Evolutionary conservation across 108 stramenopile genomes (phyloP).

Genomic region (Stephanodiscus triporus): DNA sequence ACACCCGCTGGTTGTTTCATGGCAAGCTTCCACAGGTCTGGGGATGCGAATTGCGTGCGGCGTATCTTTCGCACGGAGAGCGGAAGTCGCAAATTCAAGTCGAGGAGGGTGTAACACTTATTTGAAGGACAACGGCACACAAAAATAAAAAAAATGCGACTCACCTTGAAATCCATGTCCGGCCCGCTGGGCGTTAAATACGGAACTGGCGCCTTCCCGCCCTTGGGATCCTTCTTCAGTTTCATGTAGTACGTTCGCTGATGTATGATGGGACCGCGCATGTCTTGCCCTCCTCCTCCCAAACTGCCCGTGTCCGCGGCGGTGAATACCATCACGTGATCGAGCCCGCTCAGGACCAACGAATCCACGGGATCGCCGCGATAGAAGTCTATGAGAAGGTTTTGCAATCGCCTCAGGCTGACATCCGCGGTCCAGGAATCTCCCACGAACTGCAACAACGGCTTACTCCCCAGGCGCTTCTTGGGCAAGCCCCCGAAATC

Average conservation of each 20-base stretch:
- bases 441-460: conserved; percentile 91
- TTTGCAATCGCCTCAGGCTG: conserved; percentile 79
- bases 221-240: conserved; percentile 85
- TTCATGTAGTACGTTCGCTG: conserved; percentile 84
- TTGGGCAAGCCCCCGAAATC: conserved; percentile 87
- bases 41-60: conserved; percentile 89
- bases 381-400: conserved; percentile 95
- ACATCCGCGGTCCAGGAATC: conserved; percentile 88
- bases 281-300: conserved; percentile 33
- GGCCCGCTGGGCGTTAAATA: conserved; percentile 92
- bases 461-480: conserved; percentile 85
- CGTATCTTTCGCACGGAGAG: conserved; percentile 39
- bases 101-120: not conserved
- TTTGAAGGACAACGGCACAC: not conserved
- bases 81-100: not conserved
- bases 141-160: not conserved
- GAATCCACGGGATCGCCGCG: conserved; percentile 93
- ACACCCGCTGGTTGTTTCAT: conserved; percentile 78
- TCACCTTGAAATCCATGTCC: conserved; percentile 88
- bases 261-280: conserved; percentile 60
- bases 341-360: conserved; percentile 86
- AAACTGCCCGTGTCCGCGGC: conserved; percentile 48
- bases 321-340: conserved; percentile 94
- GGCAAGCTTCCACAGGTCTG: conserved; percentile 93
- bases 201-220: conserved; percentile 86